Evolutionary conservation across 768 basidiomycete genomes (phyloP).

Genomic region (Tulasnella sp.): DNA sequence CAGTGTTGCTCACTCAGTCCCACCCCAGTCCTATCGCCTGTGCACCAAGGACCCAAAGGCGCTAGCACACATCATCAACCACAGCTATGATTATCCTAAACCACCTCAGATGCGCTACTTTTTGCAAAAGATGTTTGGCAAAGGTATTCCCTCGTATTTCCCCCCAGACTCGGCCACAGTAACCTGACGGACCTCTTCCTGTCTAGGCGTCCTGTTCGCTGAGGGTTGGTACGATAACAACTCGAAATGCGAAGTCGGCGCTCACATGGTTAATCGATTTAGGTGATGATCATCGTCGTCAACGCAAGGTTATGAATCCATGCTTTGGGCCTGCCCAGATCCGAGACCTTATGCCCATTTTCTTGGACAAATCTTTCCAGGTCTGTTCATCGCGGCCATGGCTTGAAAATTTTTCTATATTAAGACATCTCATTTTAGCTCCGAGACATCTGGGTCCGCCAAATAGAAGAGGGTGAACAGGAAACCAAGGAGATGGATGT

Average conservation of each 20-base stretch:
- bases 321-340: conserved; percentile 57
- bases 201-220: conserved; percentile 14
- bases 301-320: conserved; percentile 37
- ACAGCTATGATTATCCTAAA: conserved; percentile 17
- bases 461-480: neutral
- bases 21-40: neutral
- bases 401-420: neutral
- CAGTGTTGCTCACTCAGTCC: neutral
- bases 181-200: neutral
- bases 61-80: conserved; percentile 6
- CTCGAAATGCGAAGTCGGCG: no score
- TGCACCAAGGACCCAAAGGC: conserved; percentile 13
- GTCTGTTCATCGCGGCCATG: conserved; percentile 28
- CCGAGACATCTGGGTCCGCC: conserved; percentile 13
- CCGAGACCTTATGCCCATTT: conserved; percentile 49
- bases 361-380: conserved; percentile 47
- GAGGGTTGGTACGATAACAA: neutral
- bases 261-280: neutral
- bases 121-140: neutral
- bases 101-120: neutral
- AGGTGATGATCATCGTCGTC: conserved; percentile 12
- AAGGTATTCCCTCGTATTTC: neutral
- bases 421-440: neutral
- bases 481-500: neutral
- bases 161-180: neutral